Conservation (phyloP, 202 grass and related monocot species). For the Miscanthus sacchariflorus region DNA sequence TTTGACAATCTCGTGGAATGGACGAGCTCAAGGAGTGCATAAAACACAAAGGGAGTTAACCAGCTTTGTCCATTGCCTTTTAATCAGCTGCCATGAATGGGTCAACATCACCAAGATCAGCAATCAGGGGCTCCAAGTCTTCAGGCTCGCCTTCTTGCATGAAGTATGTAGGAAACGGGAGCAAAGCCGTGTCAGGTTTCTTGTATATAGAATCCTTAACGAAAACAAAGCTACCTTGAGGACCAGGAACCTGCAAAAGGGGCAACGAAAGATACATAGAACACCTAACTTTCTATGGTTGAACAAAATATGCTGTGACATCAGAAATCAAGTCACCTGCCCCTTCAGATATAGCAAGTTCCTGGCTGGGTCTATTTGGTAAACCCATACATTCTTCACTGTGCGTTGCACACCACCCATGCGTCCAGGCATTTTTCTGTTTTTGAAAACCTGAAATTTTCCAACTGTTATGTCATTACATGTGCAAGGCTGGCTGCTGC, state of each 20-base stretch:
- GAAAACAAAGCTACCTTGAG: slow-evolving; percentile 95
- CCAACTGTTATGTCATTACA: slow-evolving; percentile 28
- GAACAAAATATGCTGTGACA: neutral
- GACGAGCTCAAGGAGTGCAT: slow-evolving; percentile 38
- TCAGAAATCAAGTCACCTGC: slow-evolving; percentile 64
- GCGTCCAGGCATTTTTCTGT: slow-evolving; percentile 89
- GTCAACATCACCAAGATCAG: slow-evolving; percentile 82
- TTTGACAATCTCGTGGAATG: slow-evolving; percentile 29
- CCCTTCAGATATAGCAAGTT: slow-evolving; percentile 96
- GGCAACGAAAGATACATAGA: slow-evolving; percentile 5
- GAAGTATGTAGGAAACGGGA: slow-evolving; percentile 96
- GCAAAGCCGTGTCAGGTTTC: slow-evolving; percentile 72
- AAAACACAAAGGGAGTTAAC: neutral
- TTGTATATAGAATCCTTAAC: slow-evolving; percentile 93
- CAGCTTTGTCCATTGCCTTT: slow-evolving; percentile 35
- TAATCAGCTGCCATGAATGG: slow-evolving; percentile 92
- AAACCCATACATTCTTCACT: slow-evolving; percentile 98
- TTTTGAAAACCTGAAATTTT: slow-evolving; percentile 94
- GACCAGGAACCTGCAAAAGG: slow-evolving; percentile 81
- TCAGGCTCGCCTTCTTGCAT: slow-evolving; percentile 66
- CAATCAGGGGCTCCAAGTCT: slow-evolving; percentile 62
- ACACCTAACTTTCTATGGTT: slow-evolving; percentile 25
- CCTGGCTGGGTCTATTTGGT: slow-evolving; percentile 93
- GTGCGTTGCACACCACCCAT: slow-evolving; percentile 95
- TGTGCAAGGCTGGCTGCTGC: slow-evolving; percentile 11